phyloP scores from a whole-genome alignment of 805 yeast species.

The Suhomyces kilbournensis region DNA sequence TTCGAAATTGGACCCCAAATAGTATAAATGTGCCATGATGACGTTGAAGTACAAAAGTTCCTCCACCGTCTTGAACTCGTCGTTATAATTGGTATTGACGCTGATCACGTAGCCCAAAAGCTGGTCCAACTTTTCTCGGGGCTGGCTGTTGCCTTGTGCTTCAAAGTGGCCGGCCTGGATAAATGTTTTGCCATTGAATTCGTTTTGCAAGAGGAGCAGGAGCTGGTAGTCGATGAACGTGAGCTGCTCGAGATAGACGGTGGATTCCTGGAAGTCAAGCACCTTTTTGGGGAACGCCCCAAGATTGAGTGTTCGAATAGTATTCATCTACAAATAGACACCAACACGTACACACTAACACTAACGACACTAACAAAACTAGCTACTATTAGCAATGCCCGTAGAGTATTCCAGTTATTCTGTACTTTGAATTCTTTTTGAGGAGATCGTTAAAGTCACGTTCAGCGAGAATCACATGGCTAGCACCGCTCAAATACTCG shows the following conservation, averaged over 20 bases:
- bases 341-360: too few relatives aligned
- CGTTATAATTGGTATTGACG: constrained; percentile 24
- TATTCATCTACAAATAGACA: not conserved
- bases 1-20: constrained; percentile 22
- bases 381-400: too few relatives aligned
- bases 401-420: too few relatives aligned
- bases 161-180: constrained; percentile 11
- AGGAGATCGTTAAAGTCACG: not conserved
- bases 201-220: constrained; percentile 29
- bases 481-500: constrained; percentile 90
- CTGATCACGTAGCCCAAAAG: constrained; percentile 26
- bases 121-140: constrained; percentile 20
- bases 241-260: constrained; percentile 31
- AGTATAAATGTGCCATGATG: constrained; percentile 34
- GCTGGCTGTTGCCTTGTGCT: constrained; percentile 7
- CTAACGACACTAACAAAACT: too few relatives aligned
- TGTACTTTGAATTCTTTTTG: not conserved
- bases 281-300: constrained; percentile 40
- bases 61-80: constrained; percentile 19
- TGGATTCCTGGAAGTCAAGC: constrained; percentile 30
- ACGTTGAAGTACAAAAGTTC: constrained; percentile 33
- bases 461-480: not conserved
- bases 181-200: constrained; percentile 24
- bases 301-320: constrained; percentile 10
- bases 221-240: constrained; percentile 38